These are phyloP conservation scores for Musa schizocarpa DNA, from an alignment of 176 grass and related monocot genomes.

Conservation along the genomic window DNA sequence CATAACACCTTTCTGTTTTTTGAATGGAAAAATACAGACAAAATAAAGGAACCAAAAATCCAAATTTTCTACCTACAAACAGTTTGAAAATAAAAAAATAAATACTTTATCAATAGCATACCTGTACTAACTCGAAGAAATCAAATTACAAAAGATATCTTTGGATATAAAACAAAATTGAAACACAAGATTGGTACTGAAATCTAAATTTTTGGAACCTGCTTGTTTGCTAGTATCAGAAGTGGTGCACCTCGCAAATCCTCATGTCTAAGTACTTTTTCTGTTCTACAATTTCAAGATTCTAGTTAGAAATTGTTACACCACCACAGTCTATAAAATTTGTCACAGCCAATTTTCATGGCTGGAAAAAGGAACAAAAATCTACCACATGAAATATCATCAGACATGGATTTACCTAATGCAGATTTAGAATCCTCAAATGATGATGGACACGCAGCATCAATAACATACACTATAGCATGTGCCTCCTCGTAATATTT, in stretches of 20 bases:
- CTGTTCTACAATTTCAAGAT: constrained; percentile 27
- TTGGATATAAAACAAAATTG: not conserved
- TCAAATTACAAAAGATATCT: not conserved
- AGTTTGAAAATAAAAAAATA: not conserved
- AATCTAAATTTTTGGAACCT: constrained; percentile 31
- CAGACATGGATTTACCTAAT: constrained; percentile 49
- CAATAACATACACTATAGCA: constrained; percentile 92
- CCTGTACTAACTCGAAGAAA: not conserved
- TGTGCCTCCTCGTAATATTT: constrained; percentile 98
- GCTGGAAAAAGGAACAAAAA: not conserved
- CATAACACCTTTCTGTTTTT: not conserved
- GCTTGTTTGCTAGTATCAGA: constrained; percentile 89
- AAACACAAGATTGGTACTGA: not conserved
- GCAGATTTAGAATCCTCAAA: constrained; percentile 92
- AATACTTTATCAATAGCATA: not conserved
- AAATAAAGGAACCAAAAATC: not conserved
- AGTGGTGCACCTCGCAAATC: constrained; percentile 75
- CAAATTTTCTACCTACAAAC: not conserved
- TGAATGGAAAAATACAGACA: not conserved
- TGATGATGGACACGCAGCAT: constrained; percentile 65
- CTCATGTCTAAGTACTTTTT: constrained; percentile 80
- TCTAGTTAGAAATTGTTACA: not conserved
- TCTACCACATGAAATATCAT: not conserved
- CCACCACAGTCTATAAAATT: not conserved
- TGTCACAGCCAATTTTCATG: not conserved